Evolutionary conservation across 2,329 filamentous ascomycete genomes (phyloP), one percentile per base, ranked within the genome.

Genomic region (Cordyceps cateniannulata): DNA sequence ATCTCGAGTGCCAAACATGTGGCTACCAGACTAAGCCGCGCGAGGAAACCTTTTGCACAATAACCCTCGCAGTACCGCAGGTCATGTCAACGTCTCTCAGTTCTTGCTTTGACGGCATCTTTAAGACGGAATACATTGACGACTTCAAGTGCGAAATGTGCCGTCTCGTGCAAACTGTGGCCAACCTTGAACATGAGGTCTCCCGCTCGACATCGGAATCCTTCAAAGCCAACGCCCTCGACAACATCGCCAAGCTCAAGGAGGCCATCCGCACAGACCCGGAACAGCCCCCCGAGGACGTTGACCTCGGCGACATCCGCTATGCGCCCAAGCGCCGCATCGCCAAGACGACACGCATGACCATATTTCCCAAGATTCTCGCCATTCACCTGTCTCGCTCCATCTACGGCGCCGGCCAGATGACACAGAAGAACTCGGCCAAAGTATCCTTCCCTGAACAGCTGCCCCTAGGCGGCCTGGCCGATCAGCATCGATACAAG

Each of bases 71-170:
- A 68, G 95, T 99, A 3, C 95, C 95, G 0, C 90, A 95, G 71
- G 84, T 87, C 63, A 86, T 82, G 55, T 89, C 90, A 2, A 93
- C 93, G 0, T 88, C 91, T 0, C 81, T 99, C 18, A 92, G 89
- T 69, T 81, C 86, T 9, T 99, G 95, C 73, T 95, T 99, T 68
- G 95, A 99, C 69, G 90, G 90, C 45, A 88, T 97, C 74, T 87
- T 99, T 66, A 96, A 96, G 75, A 91, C 91, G 0, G 95, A 99
- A 73, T 89, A 92, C 71, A 97, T 99, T 65, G 93, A 98, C 64
- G 95, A 96, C 71, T 99, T 96, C 79, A 93, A 90, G 67, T 99
- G 95, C 76, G 95, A 97, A 68, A 90, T 87, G 75, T 99, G 95
- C 70, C 86, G 92, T 24, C 80, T 99, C n/a, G 75, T 90, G 48